phyloP scores from a whole-genome alignment of 2,329 filamentous ascomycete species.

The Colletotrichum paranaense region DNA sequence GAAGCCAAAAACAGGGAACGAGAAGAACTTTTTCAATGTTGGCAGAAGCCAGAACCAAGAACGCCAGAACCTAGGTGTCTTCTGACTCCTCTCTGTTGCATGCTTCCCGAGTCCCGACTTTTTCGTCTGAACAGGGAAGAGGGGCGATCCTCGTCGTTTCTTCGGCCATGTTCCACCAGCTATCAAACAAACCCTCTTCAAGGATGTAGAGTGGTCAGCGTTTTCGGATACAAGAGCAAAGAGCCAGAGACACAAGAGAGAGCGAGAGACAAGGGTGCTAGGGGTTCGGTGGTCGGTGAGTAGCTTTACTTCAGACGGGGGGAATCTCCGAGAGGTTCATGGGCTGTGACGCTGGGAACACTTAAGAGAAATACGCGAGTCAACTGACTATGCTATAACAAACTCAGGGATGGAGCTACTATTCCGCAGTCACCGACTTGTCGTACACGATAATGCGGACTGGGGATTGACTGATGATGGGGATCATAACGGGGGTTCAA shows the following conservation, averaged over 20 bases:
- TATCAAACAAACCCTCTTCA: not conserved
- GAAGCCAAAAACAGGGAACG: constrained; percentile 26
- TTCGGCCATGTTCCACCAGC: constrained; percentile 15
- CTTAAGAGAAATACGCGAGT: not conserved
- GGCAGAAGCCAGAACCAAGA: constrained; percentile 9
- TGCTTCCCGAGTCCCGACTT: not conserved
- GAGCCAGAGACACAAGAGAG: too few relatives aligned
- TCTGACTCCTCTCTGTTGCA: not conserved
- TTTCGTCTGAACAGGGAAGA: constrained; percentile 22
- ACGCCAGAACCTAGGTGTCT: not conserved
- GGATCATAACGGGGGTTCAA: not conserved
- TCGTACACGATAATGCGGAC: not conserved
- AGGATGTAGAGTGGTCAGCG: not conserved
- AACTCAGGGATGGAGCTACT: not conserved
- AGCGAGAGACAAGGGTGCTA: not conserved
- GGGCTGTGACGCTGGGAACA: not conserved
- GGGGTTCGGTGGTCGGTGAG: not conserved
- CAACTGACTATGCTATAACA: not conserved
- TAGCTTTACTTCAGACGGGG: not conserved
- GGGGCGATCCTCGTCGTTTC: not conserved
- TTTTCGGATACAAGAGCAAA: not conserved
- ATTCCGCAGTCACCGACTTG: constrained; percentile 1
- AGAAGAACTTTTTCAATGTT: not conserved
- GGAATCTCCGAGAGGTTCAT: not conserved
- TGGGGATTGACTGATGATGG: not conserved